A percentile compares a stretch with the other conserved stretches of the same genome.
phyloP scores from a whole-genome alignment of 2,329 filamentous ascomycete genomes.

The Leptographium lundbergii region DNA sequence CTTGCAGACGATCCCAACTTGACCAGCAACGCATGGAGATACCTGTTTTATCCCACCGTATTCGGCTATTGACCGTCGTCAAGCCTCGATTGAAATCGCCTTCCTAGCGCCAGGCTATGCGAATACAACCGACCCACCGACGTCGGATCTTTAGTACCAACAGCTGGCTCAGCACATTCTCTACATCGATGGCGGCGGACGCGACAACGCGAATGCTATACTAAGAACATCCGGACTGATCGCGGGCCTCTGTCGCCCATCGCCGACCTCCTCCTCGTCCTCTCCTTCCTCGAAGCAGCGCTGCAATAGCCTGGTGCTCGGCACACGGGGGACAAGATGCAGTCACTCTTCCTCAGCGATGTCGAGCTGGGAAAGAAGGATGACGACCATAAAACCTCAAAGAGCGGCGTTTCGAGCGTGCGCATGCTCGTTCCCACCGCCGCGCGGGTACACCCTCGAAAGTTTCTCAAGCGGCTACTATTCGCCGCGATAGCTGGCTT shows the following conservation, averaged over 20 bases:
- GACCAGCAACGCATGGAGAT: not conserved
- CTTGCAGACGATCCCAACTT: not conserved
- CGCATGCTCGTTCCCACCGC: not conserved
- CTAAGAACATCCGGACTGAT: not conserved
- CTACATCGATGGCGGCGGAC: not conserved
- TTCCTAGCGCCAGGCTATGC: not conserved
- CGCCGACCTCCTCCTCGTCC: not conserved
- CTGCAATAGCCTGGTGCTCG: not conserved
- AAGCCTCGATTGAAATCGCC: not conserved
- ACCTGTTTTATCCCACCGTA: not conserved
- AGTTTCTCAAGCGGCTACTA: constrained; percentile 39
- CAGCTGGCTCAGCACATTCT: not conserved
- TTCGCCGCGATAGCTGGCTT: constrained; percentile 32
- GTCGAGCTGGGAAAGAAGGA: constrained; percentile 49
- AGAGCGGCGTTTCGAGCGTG: constrained; percentile 2
- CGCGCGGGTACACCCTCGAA: constrained; percentile 27
- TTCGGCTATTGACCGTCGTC: not conserved
- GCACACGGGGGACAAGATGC: constrained; percentile 22
- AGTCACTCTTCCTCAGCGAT: constrained; percentile 34
- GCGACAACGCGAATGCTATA: not conserved
- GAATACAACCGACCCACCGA: not conserved
- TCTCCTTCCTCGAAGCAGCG: not conserved
- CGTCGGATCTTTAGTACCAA: not conserved
- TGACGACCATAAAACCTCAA: constrained; percentile 33
- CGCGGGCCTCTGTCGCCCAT: not conserved